Evolutionary conservation across 768 basidiomycete genomes (phyloP).

Genomic region (Phylloporus scabripes): DNA sequence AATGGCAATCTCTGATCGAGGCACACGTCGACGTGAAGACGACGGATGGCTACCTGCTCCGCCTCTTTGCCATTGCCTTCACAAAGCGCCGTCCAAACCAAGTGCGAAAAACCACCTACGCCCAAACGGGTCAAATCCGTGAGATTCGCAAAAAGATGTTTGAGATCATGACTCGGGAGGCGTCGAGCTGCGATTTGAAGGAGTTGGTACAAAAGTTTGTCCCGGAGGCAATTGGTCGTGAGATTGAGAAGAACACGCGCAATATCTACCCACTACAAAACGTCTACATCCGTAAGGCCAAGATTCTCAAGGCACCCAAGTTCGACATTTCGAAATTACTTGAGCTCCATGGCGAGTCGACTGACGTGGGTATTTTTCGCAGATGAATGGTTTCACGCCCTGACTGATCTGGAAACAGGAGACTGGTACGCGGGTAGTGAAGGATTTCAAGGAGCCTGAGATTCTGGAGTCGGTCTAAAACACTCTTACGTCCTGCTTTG

Average conservation of each 20-base stretch:
- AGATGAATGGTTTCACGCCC: background rate
- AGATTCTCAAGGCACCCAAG: constrained; percentile 97
- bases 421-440: constrained; percentile 88
- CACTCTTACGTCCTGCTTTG: constrained; percentile 30
- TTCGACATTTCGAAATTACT: constrained; percentile 94
- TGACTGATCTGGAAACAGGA: constrained; percentile 47
- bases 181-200: constrained; percentile 93
- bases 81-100: constrained; percentile 95
- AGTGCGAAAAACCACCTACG: constrained; percentile 99
- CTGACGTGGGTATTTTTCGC: constrained; percentile 57
- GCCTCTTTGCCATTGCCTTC: constrained; percentile 98
- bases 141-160: constrained; percentile 99
- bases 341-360: constrained; percentile 94
- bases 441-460: constrained; percentile 98
- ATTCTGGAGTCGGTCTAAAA: constrained; percentile 85
- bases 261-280: constrained; percentile 99
- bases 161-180: constrained; percentile 96
- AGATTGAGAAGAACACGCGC: constrained; percentile 97
- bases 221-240: constrained; percentile 96
- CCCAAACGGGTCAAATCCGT: constrained; percentile 88
- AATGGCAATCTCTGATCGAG: constrained; percentile 99
- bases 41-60: constrained; percentile 98
- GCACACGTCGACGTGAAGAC: constrained; percentile 99
- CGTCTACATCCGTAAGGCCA: constrained; percentile 98
- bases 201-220: constrained; percentile 98